A percentile compares a stretch with the other conserved stretches of the same genome.
phyloP scores from a whole-genome alignment of 352 stramenopile genomes.

The Phytophthora ramorum region DNA sequence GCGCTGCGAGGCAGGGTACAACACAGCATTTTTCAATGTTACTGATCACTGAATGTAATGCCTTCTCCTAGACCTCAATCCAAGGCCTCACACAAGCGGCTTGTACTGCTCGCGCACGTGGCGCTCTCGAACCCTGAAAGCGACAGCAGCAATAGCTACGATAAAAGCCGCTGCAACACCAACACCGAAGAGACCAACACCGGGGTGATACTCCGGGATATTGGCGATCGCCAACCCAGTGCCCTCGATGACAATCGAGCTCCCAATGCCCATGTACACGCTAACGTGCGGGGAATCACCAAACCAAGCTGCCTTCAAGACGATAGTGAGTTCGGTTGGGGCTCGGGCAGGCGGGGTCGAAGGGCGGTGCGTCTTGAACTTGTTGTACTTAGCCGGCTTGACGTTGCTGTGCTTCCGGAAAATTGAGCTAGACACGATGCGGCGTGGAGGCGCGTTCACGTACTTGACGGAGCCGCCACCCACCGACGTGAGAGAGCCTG shows the following conservation, averaged over 20 bases:
- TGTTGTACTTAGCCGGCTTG: constrained; percentile 36
- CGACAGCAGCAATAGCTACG: constrained; percentile 1
- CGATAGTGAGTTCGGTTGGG: constrained; percentile 26
- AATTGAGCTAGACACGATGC: constrained; percentile 27
- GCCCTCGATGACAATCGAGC: constrained; percentile 16
- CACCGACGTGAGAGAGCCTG: constrained; percentile 29
- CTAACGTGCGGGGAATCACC: constrained; percentile 28
- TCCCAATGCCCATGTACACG: constrained; percentile 23
- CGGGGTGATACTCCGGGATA: background rate
- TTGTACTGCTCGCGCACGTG: constrained; percentile 14
- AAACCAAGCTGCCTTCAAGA: constrained; percentile 29
- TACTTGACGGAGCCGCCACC: constrained; percentile 42
- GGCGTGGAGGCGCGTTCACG: constrained; percentile 31
- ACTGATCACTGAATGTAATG: background rate
- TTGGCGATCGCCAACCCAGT: constrained; percentile 6
- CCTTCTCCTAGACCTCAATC: background rate
- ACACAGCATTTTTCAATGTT: too few species aligned
- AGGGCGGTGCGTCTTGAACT: constrained; percentile 27
- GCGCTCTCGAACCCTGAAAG: constrained; percentile 14
- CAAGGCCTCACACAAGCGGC: constrained; percentile 7
- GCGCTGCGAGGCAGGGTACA: background rate
- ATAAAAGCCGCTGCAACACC: constrained; percentile 6
- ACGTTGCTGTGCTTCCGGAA: constrained; percentile 40
- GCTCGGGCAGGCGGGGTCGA: constrained; percentile 14
- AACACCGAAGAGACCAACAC: constrained; percentile 1